Percentiles rank a stretch among this genome's conserved stretches.
Evolutionary conservation across 2,329 filamentous ascomycete genomes (phyloP).

Genomic region (Seiridium cupressi): DNA sequence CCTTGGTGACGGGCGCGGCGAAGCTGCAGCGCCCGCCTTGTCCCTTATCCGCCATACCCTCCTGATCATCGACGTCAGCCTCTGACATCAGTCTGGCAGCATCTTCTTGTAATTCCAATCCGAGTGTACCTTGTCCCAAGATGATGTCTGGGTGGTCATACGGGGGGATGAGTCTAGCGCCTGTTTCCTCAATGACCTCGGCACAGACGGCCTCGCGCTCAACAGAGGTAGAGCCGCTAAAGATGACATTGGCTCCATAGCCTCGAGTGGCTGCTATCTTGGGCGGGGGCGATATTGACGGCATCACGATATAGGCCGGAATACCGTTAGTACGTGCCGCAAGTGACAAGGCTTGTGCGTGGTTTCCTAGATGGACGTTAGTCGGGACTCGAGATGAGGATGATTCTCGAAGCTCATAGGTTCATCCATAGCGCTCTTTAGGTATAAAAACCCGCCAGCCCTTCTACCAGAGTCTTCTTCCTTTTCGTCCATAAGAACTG

Average conservation of each 20-base stretch:
- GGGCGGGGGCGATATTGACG: constrained; percentile 74
- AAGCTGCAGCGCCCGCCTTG: neutral
- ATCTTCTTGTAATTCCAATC: constrained; percentile 78
- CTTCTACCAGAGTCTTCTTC: too few species aligned
- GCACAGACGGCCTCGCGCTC: constrained; percentile 78
- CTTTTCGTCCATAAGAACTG: too few species aligned
- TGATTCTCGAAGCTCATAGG: too few species aligned
- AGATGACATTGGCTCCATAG: constrained; percentile 76
- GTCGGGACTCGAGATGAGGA: neutral
- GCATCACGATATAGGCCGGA: constrained; percentile 90
- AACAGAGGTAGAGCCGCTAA: constrained; percentile 74
- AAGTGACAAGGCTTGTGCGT: constrained; percentile 87
- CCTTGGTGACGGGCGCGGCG: constrained; percentile 10
- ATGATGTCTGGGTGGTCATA: constrained; percentile 94
- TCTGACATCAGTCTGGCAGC: constrained; percentile 51
- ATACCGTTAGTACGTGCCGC: constrained; percentile 73
- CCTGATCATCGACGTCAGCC: constrained; percentile 15
- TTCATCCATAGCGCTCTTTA: too few species aligned
- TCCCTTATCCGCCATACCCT: neutral
- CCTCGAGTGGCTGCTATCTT: constrained; percentile 82
- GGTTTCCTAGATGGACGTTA: constrained; percentile 65
- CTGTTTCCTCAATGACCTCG: constrained; percentile 68
- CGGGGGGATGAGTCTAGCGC: constrained; percentile 78
- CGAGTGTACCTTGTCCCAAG: constrained; percentile 88
- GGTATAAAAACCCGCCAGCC: too few species aligned